These are phyloP conservation scores for Pisolithus thermaeus DNA, from an alignment of 1,284 basidiomycete genomes.

Conservation along the genomic window DNA sequence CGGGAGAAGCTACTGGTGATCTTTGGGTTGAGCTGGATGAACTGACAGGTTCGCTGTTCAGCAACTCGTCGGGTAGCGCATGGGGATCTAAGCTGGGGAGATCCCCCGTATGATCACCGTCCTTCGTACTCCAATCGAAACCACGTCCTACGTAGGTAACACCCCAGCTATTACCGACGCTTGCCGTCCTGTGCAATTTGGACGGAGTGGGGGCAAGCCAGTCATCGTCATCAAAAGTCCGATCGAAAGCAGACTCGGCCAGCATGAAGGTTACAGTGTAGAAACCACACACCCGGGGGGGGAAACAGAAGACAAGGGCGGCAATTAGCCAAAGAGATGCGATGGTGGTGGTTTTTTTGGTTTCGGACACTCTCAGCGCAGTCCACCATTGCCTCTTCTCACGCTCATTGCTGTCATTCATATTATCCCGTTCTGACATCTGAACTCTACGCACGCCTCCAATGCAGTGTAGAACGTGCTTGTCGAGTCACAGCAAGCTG, in stretches of 20 bases:
- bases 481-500: no score
- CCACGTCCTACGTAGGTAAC: conserved; percentile 77
- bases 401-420: background rate
- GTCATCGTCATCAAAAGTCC: conserved; percentile 62
- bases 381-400: background rate
- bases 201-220: conserved; percentile 43
- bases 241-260: conserved; percentile 51
- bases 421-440: no score
- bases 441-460: background rate
- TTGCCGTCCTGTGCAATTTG: conserved; percentile 54
- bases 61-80: conserved; percentile 10
- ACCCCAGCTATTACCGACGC: conserved; percentile 70
- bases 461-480: background rate
- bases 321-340: background rate
- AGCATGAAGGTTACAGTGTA: conserved; percentile 38
- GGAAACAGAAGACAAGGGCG: background rate
- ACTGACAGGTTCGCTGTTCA: conserved; percentile 6
- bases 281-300: no score
- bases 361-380: no score
- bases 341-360: background rate
- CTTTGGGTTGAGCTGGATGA: conserved; percentile 4
- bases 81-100: conserved; percentile 7
- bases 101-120: conserved; percentile 24
- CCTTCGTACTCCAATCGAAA: conserved; percentile 61
- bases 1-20: conserved; percentile 13